Evolutionary conservation across 331 rosid genomes (phyloP).

Genomic region (Quercus lobata): DNA sequence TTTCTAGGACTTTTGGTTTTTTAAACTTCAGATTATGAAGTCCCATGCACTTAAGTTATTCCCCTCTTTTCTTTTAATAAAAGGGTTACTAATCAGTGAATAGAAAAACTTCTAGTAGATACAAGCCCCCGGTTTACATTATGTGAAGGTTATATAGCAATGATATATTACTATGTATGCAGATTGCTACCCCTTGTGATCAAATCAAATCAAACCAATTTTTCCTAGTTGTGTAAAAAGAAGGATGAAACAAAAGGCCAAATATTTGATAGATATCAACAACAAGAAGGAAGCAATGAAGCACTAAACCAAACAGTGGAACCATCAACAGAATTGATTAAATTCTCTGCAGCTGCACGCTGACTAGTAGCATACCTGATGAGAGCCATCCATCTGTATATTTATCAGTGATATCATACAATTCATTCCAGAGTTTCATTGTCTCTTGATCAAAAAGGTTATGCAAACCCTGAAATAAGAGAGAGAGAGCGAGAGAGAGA

Average conservation of each 20-base stretch:
- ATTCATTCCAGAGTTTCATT: conserved; percentile 58
- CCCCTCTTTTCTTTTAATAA: not conserved
- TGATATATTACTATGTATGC: not conserved
- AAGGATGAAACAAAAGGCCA: not conserved
- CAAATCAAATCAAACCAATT: not conserved
- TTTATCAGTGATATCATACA: conserved; percentile 73
- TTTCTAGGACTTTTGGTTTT: not conserved
- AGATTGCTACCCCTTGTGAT: not conserved
- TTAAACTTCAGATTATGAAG: not conserved
- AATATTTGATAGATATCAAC: not conserved
- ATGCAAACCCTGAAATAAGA: conserved; percentile 64
- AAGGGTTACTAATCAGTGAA: not conserved
- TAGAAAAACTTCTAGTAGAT: not conserved
- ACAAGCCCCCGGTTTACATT: not conserved
- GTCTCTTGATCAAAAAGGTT: conserved; percentile 53
- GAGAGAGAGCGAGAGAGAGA: conserved; percentile 3
- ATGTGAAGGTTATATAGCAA: not conserved
- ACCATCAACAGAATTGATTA: not conserved
- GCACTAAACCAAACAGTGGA: not conserved
- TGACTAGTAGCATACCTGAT: conserved; percentile 46
- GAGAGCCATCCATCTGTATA: conserved; percentile 92
- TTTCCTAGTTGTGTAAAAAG: not conserved
- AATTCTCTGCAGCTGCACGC: not conserved
- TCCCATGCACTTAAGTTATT: not conserved
- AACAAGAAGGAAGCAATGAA: not conserved